Evolutionary conservation across 169 alveolate genomes (phyloP), one percentile per base, ranked within the genome.

Genomic region (Cryptosporidium meleagridis): DNA sequence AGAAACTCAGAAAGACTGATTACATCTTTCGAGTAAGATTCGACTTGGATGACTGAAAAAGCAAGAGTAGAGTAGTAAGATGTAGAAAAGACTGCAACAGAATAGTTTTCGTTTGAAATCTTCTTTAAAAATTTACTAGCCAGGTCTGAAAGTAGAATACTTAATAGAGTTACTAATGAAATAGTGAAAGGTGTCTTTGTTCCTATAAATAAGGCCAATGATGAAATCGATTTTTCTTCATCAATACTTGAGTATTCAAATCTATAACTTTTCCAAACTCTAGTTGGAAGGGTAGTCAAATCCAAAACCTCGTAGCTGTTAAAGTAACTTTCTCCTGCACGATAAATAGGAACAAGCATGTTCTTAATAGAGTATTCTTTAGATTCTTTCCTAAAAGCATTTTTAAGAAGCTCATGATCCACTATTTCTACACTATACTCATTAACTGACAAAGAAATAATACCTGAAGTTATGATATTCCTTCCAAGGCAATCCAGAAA

Each of bases 141-240:
- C 14, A 73, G 45, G 26, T 73, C 86, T 12, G 86, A 73, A 3
- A 73, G 68, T 16, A 73, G 5, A 18, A 73, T 73, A n/a, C 51
- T 23, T 10, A 53, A 18, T 3, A 73, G 55, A 2, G 71, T 35
- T 21, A 53, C 70, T 23, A 73, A 41, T 1, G 86, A 58, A 23
- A 73, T 73, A 16, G 86, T 73, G 26, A 73, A 73, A 16, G 86
- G 86, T 16, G 86, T 73, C 31, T 73, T 73, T 10, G 86, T 73
- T 3, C 86, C 86, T 26, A 73, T 39, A 8, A 35, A 41, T 44
- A 73, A 33, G 4, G 70, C 44, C 9, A 73, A 58, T 23, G 86
- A 73, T 8, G 52, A 45, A 8, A 73, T 31, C 2, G 86, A 73
- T 21, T 73, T 73, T 16, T 73, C 70, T 18, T 73, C 70, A n/a